These are phyloP conservation scores for Luffa aegyptiaca DNA, from an alignment of 306 rosid species.

Conservation along the genomic window DNA sequence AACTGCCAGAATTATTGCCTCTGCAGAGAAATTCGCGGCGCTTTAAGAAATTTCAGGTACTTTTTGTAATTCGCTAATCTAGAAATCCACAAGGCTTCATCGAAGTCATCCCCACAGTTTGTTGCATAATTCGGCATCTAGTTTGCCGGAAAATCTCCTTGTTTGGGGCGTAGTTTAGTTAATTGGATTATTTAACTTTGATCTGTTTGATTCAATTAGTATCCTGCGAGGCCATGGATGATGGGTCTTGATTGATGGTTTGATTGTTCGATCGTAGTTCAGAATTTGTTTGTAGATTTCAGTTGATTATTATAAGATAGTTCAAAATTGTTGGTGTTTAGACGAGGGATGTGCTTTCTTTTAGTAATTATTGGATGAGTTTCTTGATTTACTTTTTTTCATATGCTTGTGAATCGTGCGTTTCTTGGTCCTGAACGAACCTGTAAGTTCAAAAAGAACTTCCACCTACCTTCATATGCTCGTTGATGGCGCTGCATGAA, in stretches of 20 bases:
- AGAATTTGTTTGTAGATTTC: not conserved
- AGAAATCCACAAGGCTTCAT: not conserved
- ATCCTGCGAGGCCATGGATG: not conserved
- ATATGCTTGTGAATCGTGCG: not conserved
- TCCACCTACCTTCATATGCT: not conserved
- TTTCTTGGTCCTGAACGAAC: not conserved
- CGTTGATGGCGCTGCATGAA: not conserved
- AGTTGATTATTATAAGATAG: not conserved
- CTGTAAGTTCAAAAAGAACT: not conserved
- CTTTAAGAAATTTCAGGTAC: not conserved
- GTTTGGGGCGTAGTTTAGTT: not conserved
- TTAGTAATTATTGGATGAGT: not conserved
- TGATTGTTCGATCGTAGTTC: not conserved
- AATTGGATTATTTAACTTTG: not conserved
- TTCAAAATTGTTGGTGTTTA: not conserved
- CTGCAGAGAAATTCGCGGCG: not conserved
- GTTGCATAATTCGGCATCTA: not conserved
- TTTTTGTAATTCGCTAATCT: not conserved
- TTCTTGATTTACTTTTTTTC: not conserved
- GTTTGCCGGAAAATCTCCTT: not conserved
- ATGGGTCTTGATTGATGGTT: not conserved
- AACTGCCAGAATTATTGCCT: slow-evolving; percentile 1
- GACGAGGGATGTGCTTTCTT: not conserved
- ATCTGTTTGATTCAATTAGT: not conserved
- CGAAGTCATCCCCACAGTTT: not conserved